Percentiles rank a stretch among this genome's conserved stretches.
Evolutionary conservation across 2,329 filamentous ascomycete species (phyloP).

Genomic region (Coniosporium uncinatum): DNA sequence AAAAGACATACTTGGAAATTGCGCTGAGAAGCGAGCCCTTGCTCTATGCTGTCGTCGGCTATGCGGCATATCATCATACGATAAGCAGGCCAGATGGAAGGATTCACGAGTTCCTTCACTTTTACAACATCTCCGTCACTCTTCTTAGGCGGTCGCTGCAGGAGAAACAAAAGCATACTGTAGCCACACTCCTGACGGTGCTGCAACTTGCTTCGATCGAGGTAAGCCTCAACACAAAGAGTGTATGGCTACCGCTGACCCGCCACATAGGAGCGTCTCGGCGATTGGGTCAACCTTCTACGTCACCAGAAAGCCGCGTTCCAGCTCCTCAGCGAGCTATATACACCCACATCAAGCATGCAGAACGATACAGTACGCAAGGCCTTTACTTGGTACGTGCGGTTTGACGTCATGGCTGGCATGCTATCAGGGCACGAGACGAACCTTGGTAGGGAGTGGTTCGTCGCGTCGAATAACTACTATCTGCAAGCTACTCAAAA

Average conservation of each 20-base stretch:
- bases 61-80: conserved; percentile 82
- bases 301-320: conserved; percentile 89
- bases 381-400: conserved; percentile 82
- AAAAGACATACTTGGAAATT: conserved; percentile 61
- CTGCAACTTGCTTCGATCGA: conserved; percentile 92
- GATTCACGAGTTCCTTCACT: conserved; percentile 77
- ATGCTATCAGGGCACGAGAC: conserved; percentile 77
- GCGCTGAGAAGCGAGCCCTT: conserved; percentile 76
- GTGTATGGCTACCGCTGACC: conserved; percentile 9
- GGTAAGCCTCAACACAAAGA: conserved; percentile 40
- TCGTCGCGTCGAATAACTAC: conserved; percentile 56
- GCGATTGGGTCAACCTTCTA: conserved; percentile 92
- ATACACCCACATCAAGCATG: conserved; percentile 70
- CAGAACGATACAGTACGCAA: conserved; percentile 65
- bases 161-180: conserved; percentile 62
- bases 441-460: conserved; percentile 74
- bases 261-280: conserved; percentile 73
- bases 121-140: conserved; percentile 85
- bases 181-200: conserved; percentile 79
- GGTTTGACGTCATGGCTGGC: conserved; percentile 82
- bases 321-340: conserved; percentile 72
- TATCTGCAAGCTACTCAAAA: conserved; percentile 52
- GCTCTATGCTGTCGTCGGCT: conserved; percentile 81
- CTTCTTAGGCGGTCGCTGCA: conserved; percentile 68
- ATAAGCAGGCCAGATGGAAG: conserved; percentile 65